phyloP scores from a whole-genome alignment of 441 rosid genomes.

The Populus hybrid region DNA sequence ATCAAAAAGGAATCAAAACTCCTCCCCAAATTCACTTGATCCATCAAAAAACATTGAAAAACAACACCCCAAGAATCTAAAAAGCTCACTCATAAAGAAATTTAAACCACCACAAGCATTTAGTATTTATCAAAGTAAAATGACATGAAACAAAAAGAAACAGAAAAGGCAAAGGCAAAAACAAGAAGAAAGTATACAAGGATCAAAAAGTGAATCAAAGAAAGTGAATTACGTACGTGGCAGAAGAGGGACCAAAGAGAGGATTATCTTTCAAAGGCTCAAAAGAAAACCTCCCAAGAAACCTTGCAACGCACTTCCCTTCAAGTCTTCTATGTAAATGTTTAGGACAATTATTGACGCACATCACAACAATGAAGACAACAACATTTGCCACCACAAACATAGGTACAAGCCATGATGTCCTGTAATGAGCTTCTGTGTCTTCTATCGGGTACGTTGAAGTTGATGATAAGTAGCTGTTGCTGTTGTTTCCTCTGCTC shows the following conservation, averaged over 20 bases:
- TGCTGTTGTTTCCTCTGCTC: conserved; percentile 21
- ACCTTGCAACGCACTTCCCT: conserved; percentile 65
- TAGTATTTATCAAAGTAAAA: neutral
- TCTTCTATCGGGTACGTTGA: conserved; percentile 37
- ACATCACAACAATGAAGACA: conserved; percentile 66
- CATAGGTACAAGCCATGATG: conserved; percentile 80
- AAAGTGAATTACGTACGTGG: conserved; percentile 47
- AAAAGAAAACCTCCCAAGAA: conserved; percentile 75
- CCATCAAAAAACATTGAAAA: neutral
- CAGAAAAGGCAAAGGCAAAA: neutral
- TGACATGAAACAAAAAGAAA: neutral
- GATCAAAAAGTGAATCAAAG: neutral
- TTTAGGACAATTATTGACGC: conserved; percentile 74
- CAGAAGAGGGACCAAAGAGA: conserved; percentile 90
- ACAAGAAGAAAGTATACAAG: neutral
- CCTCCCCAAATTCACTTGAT: neutral
- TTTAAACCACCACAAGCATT: neutral
- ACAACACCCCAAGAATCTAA: neutral
- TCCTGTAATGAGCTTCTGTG: conserved; percentile 54
- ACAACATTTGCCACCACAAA: conserved; percentile 66
- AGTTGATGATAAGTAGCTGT: conserved; percentile 24
- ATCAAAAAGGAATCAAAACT: neutral
- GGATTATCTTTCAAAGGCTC: conserved; percentile 87
- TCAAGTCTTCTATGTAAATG: conserved; percentile 36
- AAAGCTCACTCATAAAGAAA: neutral